Evolutionary conservation across 768 basidiomycete species (phyloP), one percentile per base, ranked within the genome.

Genomic region (Podaxis sp.): DNA sequence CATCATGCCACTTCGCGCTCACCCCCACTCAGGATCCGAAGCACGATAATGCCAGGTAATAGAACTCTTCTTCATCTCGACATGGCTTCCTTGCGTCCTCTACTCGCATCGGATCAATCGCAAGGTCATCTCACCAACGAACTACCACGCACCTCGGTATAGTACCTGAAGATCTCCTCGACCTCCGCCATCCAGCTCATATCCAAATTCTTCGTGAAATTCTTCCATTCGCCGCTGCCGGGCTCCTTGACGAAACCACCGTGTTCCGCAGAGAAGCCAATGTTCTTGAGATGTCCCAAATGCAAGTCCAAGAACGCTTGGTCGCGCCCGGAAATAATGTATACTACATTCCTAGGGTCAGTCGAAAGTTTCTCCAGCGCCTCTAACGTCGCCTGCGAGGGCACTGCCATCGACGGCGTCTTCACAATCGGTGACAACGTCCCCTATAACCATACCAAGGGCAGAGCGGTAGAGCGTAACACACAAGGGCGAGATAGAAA

Each of bases 141-240:
- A 49, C 6, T 11, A 27, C 17, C 22, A 73, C 85, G 50, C 64
- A 88, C 88, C 84, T 96, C 95, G 17, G 94, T 96, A 76, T 96
- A 96, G 76, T 96, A 98, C 75, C 84, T 85, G 77, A 99, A 99
- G 55, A 99, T 89, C 77, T 98, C 94, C 68, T 89, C 85, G 33
- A 97, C 96, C 77, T 99, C 96, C 57, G 76, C 79, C 91, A 96
- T 94, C 96, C 96, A 99, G 66, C 85, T 85, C 96, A 98, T 98
- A 77, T 99, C 96, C 71, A 99, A 73, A 64, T 81, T 83, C 74
- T 88, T 85, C n/a, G 96, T 97, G 72, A 97, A 91, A 71, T 94
- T 95, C 65, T 78, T 80, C 93, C 96, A 99, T 64, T 82, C 78
- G 29, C 63, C 71, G 51, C 74, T 74, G 1, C 87, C 89, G 0